phyloP scores from a whole-genome alignment of 2,329 filamentous ascomycete genomes.

The Xylaria multiplex region DNA sequence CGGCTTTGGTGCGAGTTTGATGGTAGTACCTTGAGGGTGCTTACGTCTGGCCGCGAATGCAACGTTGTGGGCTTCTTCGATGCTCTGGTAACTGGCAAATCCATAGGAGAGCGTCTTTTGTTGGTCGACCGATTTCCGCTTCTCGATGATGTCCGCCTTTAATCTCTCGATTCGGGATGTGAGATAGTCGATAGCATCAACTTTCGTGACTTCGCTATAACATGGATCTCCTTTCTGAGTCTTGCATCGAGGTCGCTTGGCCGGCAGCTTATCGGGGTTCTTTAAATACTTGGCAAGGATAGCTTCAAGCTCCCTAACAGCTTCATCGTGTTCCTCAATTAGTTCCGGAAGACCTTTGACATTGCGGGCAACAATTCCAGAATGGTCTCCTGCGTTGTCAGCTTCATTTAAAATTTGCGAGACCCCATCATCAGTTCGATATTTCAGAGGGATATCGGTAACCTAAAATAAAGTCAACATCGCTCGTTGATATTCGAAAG shows the following conservation, averaged over 20 bases:
- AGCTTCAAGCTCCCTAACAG: conserved; percentile 81
- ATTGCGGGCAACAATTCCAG: conserved; percentile 78
- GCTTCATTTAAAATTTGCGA: conserved; percentile 57
- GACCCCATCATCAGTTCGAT: conserved; percentile 84
- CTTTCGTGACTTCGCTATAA: conserved; percentile 71
- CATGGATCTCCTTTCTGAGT: conserved; percentile 80
- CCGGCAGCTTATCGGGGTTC: conserved; percentile 80
- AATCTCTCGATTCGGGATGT: conserved; percentile 82
- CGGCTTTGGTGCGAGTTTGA: conserved; percentile 81
- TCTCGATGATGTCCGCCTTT: conserved; percentile 82
- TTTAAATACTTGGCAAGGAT: conserved; percentile 88
- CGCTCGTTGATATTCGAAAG: not conserved
- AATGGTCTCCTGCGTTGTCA: conserved; percentile 54
- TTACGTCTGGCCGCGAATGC: conserved; percentile 83
- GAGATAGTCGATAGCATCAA: conserved; percentile 93
- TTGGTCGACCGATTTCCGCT: conserved; percentile 81
- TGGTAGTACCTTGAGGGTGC: conserved; percentile 77
- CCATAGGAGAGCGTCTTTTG: conserved; percentile 90
- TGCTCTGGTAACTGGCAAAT: conserved; percentile 89
- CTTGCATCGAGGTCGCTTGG: conserved; percentile 78
- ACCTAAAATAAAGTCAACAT: conserved; percentile 64
- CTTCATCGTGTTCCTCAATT: conserved; percentile 81
- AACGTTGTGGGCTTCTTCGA: conserved; percentile 84
- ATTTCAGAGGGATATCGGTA: conserved; percentile 80
- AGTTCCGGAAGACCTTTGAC: conserved; percentile 87